Conservation (phyloP, 345 rosid genomes). For the Geranium brycei region DNA sequence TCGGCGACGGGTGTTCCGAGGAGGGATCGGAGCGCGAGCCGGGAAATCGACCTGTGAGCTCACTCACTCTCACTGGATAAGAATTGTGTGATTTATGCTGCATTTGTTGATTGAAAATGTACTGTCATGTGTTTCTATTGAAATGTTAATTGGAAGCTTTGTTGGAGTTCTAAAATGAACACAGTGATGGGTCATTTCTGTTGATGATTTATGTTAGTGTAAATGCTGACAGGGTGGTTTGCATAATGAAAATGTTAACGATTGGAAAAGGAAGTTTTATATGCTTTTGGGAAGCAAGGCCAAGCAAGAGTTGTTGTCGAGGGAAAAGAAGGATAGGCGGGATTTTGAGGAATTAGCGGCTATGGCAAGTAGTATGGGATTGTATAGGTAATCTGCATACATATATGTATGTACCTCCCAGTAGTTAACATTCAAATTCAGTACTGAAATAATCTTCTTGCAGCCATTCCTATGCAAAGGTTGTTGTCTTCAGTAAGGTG, state of each 20-base stretch:
- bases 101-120: neutral
- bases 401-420: neutral
- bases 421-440: constrained; percentile 12
- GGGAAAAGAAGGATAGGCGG: constrained; percentile 75
- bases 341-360: constrained; percentile 64
- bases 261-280: constrained; percentile 57
- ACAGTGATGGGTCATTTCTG: too few species aligned
- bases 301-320: constrained; percentile 61
- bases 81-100: neutral
- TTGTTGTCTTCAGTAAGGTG: constrained; percentile 71
- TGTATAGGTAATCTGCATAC: constrained; percentile 46
- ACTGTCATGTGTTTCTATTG: neutral
- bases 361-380: constrained; percentile 60
- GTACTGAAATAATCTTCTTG: constrained; percentile 16
- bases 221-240: constrained; percentile 24
- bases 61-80: constrained; percentile 19
- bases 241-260: constrained; percentile 31
- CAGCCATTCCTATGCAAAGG: constrained; percentile 76
- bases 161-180: too few species aligned
- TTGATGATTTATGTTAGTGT: neutral
- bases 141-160: too few species aligned
- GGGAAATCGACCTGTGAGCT: neutral
- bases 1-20: constrained; percentile 18
- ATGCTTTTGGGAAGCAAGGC: constrained; percentile 38
- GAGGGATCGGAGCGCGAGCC: constrained; percentile 30